A percentile compares a stretch with the other conserved stretches of the same genome.
Evolutionary conservation across 208 protist genomes (phyloP).

Genomic region (Wallacemonas collosoma): DNA sequence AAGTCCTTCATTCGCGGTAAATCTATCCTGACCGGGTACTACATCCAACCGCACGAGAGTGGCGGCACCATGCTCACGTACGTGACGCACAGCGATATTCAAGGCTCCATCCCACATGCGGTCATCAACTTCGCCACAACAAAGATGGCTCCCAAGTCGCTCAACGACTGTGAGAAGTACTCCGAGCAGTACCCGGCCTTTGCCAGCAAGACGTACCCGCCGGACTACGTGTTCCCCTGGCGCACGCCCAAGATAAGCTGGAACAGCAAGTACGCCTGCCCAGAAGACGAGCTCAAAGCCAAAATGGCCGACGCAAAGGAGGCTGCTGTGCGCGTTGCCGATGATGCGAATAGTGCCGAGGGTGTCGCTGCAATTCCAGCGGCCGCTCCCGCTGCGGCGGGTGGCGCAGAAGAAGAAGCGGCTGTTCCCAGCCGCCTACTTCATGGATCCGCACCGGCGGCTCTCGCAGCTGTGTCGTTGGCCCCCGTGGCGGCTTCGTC

Average conservation of each 20-base stretch:
- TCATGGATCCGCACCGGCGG: background rate
- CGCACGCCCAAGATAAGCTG: slow-evolving; percentile 79
- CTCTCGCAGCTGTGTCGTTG: slow-evolving; percentile 30
- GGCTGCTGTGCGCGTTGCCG: background rate
- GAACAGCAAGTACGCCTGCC: slow-evolving; percentile 68
- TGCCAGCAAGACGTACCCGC: slow-evolving; percentile 53
- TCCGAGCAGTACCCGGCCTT: slow-evolving; percentile 68
- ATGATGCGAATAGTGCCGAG: background rate
- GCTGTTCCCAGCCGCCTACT: background rate
- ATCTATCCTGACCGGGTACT: slow-evolving; percentile 87
- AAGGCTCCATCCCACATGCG: slow-evolving; percentile 78
- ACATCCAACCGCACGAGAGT: slow-evolving; percentile 56
- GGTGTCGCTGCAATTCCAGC: background rate
- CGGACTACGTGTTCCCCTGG: slow-evolving; percentile 66
- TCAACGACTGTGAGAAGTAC: slow-evolving; percentile 72
- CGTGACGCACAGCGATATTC: slow-evolving; percentile 86
- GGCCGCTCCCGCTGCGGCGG: background rate
- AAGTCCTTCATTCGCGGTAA: slow-evolving; percentile 76
- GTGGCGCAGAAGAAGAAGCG: background rate
- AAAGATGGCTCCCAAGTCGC: slow-evolving; percentile 49
- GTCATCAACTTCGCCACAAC: slow-evolving; percentile 85
- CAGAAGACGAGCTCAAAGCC: slow-evolving; percentile 42
- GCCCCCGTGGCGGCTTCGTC: slow-evolving; percentile 50
- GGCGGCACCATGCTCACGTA: slow-evolving; percentile 71
- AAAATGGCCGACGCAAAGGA: slow-evolving; percentile 5